A percentile compares a stretch with the other conserved stretches of the same genome.
phyloP scores from a whole-genome alignment of 2,329 filamentous ascomycete species.

The Plenodomus tracheiphilus region DNA sequence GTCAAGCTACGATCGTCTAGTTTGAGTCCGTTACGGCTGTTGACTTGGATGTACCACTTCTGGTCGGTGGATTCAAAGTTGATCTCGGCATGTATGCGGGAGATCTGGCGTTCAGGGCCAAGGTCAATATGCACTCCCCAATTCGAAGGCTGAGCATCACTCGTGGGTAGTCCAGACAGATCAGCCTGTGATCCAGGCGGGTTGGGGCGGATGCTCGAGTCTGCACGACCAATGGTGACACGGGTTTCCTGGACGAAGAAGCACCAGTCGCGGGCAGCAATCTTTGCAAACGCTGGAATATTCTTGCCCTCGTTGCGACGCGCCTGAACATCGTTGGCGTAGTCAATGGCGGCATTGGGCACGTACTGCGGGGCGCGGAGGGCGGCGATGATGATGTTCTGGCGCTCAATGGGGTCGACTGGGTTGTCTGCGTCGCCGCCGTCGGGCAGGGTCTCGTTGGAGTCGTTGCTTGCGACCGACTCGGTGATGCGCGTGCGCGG shows the following conservation, averaged over 20 bases:
- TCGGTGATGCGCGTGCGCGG: constrained; percentile 40
- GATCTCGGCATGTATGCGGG: constrained; percentile 55
- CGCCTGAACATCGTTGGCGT: constrained; percentile 56
- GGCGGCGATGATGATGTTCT: constrained; percentile 44
- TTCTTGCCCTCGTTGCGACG: constrained; percentile 48
- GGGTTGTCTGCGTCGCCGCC: constrained; percentile 35
- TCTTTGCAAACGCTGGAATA: constrained; percentile 73
- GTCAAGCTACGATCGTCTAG: constrained; percentile 75
- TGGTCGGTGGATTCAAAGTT: constrained; percentile 50
- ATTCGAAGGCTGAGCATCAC: constrained; percentile 30
- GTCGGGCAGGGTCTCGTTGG: constrained; percentile 42
- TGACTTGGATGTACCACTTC: constrained; percentile 82
- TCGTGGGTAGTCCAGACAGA: constrained; percentile 26
- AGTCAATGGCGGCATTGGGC: constrained; percentile 61
- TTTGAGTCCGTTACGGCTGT: constrained; percentile 88
- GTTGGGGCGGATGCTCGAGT: constrained; percentile 34
- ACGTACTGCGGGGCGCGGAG: constrained; percentile 52
- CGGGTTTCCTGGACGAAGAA: constrained; percentile 78
- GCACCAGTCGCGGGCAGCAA: constrained; percentile 80
- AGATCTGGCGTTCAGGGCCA: constrained; percentile 56
- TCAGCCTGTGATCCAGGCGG: constrained; percentile 33
- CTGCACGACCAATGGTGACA: constrained; percentile 71
- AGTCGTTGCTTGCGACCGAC: constrained; percentile 48
- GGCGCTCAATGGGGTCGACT: constrained; percentile 39
- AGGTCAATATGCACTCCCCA: constrained; percentile 80